Evolutionary conservation across 202 grass and related monocot species (phyloP).

Genomic region (Thinopyrum obtusiflorum): DNA sequence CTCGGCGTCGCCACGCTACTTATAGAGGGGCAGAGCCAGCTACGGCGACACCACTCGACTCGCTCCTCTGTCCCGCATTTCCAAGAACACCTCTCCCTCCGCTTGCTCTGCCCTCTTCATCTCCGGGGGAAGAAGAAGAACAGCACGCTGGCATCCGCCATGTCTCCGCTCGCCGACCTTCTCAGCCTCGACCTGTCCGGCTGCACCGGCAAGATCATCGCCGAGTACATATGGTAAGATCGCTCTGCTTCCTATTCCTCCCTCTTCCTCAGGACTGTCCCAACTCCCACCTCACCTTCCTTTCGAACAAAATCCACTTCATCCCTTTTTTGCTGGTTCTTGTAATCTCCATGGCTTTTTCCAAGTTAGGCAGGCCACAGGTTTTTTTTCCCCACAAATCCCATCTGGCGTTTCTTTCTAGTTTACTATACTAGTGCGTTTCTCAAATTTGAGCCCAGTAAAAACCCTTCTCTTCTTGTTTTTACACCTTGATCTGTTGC

Average conservation of each 20-base stretch:
- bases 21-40: background rate
- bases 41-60: background rate
- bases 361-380: no score
- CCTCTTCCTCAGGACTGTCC: no score
- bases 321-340: no score
- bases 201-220: constrained; percentile 64
- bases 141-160: background rate
- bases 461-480: no score
- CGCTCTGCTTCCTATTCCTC: background rate
- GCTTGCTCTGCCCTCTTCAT: background rate
- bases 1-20: background rate
- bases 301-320: no score
- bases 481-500: no score
- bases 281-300: no score
- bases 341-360: no score
- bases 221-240: constrained; percentile 72
- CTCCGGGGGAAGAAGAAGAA: background rate
- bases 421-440: no score
- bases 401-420: no score
- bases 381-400: no score
- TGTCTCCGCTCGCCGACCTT: constrained; percentile 47
- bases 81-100: background rate
- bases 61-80: background rate
- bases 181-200: constrained; percentile 62
- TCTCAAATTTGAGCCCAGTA: no score